phyloP scores from a whole-genome alignment of 202 grass and related monocot genomes.

The Tripidium arundinaceum region DNA sequence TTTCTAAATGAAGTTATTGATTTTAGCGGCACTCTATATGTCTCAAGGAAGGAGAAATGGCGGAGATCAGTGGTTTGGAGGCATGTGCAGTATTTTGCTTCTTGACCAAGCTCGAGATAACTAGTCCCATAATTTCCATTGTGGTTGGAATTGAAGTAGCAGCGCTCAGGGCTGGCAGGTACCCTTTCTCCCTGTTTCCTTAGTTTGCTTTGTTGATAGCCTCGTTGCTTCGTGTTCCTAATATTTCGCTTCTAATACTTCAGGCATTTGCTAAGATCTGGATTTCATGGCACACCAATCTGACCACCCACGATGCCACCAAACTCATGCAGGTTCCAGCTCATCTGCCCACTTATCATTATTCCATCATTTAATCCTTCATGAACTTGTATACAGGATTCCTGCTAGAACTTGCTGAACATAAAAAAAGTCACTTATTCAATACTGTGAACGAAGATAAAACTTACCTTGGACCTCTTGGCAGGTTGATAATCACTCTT shows the following conservation, averaged over 20 bases:
- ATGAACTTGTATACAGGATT: background rate
- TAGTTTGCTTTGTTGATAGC: background rate
- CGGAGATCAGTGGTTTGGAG: slow-evolving; percentile 68
- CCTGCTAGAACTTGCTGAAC: too few species aligned
- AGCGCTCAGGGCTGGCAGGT: slow-evolving; percentile 87
- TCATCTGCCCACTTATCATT: too few species aligned
- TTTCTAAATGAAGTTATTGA: slow-evolving; percentile 18
- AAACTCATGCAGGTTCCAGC: slow-evolving; percentile 79
- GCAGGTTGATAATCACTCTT: slow-evolving; percentile 73
- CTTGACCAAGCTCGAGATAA: slow-evolving; percentile 61
- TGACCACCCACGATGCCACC: slow-evolving; percentile 82
- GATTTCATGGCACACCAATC: slow-evolving; percentile 93
- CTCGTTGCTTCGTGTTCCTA: background rate
- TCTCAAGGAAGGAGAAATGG: slow-evolving; percentile 80
- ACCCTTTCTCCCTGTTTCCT: background rate
- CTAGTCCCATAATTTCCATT: slow-evolving; percentile 85
- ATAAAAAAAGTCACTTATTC: too few species aligned
- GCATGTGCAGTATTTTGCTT: slow-evolving; percentile 71
- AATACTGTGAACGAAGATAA: background rate
- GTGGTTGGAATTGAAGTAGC: slow-evolving; percentile 76
- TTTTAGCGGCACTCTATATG: slow-evolving; percentile 76
- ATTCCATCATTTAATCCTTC: background rate
- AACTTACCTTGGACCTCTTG: slow-evolving; percentile 5
- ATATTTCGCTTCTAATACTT: background rate
- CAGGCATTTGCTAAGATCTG: slow-evolving; percentile 85